Base-by-base conservation (phyloP, 331 rosid genomes). In the Prunus yedoensis region DNA sequence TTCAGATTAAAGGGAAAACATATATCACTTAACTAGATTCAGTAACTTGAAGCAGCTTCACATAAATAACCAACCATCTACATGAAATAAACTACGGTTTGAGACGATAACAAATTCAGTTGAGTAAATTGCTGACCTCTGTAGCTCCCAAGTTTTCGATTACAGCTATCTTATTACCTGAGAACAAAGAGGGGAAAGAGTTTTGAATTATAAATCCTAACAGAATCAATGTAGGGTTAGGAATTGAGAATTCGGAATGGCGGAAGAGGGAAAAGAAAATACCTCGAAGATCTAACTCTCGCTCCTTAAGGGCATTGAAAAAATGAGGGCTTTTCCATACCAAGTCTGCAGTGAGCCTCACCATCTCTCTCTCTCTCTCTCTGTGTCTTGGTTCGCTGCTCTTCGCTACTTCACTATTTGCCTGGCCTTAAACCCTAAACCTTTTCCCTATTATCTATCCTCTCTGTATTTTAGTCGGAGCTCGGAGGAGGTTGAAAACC, bases 241-340 rank as follows among this genome's bases (percentile, higher is more conserved):
- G 63, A 69, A 16, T 27, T 23, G 12, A 38, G 2, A 54, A 52
- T 16, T 18, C 1, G 62, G 3, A 51, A 30, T 20, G 47, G 5
- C 52, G 61, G 35, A 57, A 9, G 25, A 35, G 47, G 27, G 21
- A 30, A 46, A 23, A 23, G 54, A 46, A 41, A 35, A n/a, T 60
- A 93, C 98, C 98, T 81, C 96, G 87, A 56, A 93, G 94, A 81
- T 93, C 98, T 68, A 93, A 84, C 86, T 93, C 98, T 27, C 97
- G 89, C 70, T 91, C 98, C 75, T 88, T 93, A 4, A 93, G 47
- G 43, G 98, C 88, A 78, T 93, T 93, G 87, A 93, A 89, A 74
- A 93, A 91, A 79, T 93, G 98, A 69, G 98, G 96, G 85, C 98
- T 93, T 80, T 93, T 93, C 98, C 98, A 93, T 27, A 91, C 74